Evolutionary conservation across 2,329 filamentous ascomycete species (phyloP).

Genomic region (Westerdykella aurantiaca): DNA sequence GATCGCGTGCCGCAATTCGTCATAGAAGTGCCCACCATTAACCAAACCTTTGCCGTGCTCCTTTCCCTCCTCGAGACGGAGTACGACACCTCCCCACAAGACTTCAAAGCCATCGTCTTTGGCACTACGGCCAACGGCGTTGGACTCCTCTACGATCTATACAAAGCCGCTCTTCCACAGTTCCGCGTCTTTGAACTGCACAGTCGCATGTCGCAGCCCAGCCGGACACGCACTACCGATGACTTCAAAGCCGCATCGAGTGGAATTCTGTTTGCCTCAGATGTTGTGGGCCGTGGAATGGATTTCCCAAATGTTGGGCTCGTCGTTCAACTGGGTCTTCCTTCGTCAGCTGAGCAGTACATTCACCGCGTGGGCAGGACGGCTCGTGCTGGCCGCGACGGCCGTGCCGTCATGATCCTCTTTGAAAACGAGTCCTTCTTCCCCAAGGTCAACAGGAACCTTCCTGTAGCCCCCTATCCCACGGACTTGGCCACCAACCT

Average conservation of each 20-base stretch:
- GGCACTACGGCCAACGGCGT: constrained; percentile 45
- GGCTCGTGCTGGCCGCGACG: constrained; percentile 42
- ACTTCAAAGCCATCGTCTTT: constrained; percentile 46
- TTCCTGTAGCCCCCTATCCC: constrained; percentile 49
- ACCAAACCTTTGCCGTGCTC: constrained; percentile 43
- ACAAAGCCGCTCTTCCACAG: constrained; percentile 27
- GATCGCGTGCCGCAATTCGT: constrained; percentile 47
- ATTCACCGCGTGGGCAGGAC: constrained; percentile 40
- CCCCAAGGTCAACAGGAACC: constrained; percentile 42
- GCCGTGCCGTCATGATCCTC: constrained; percentile 50
- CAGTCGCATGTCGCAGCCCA: constrained; percentile 40
- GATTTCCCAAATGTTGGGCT: constrained; percentile 48
- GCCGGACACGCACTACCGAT: constrained; percentile 40
- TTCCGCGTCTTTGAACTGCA: constrained; percentile 41
- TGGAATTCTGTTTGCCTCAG: constrained; percentile 49
- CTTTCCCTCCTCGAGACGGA: constrained; percentile 44
- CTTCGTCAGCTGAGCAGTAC: constrained; percentile 46
- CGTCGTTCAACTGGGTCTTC: constrained; percentile 47
- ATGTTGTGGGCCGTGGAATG: constrained; percentile 46
- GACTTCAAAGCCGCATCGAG: constrained; percentile 42
- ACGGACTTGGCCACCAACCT: constrained; percentile 37
- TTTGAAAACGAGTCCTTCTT: constrained; percentile 51
- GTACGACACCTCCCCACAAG: constrained; percentile 31
- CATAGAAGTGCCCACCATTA: constrained; percentile 40
- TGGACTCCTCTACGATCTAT: constrained; percentile 39